These are phyloP conservation scores for Phytophthora brassicae DNA, from an alignment of 352 stramenopile genomes.

Conservation along the genomic window DNA sequence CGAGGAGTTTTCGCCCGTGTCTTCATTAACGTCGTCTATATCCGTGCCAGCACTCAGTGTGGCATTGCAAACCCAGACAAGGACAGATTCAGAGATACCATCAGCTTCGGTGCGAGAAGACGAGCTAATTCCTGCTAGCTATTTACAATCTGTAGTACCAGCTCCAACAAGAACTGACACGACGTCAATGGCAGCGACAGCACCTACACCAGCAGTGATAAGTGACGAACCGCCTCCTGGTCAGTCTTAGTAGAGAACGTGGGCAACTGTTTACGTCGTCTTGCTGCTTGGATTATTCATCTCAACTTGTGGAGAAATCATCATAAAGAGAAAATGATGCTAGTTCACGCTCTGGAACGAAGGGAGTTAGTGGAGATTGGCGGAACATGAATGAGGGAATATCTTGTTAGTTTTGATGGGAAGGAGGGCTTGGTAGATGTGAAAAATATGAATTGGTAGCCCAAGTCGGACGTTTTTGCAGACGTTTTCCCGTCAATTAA, in stretches of 20 bases:
- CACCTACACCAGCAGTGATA: conserved; percentile 7
- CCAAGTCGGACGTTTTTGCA: conserved; percentile 24
- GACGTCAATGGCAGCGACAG: conserved; percentile 13
- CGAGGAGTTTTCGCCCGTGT: conserved; percentile 12
- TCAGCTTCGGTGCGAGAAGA: conserved; percentile 20
- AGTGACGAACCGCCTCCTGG: conserved; percentile 15
- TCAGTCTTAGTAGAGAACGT: conserved; percentile 29
- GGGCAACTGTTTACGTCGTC: conserved; percentile 17
- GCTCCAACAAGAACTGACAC: conserved; percentile 16
- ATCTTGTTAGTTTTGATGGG: conserved; percentile 43
- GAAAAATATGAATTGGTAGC: conserved; percentile 48
- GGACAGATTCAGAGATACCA: conserved; percentile 4
- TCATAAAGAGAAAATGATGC: conserved; percentile 12
- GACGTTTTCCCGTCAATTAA: conserved; percentile 14
- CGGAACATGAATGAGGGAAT: conserved; percentile 23
- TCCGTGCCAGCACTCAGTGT: conserved; percentile 6
- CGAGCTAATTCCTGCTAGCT: conserved; percentile 36
- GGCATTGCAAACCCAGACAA: conserved; percentile 9
- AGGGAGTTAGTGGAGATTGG: conserved; percentile 22
- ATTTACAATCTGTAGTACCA: conserved; percentile 30
- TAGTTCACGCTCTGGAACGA: too few species aligned
- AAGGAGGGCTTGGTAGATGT: conserved; percentile 38
- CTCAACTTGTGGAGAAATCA: conserved; percentile 20
- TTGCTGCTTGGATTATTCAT: conserved; percentile 32
- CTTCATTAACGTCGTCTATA: conserved; percentile 7